Base-by-base conservation (phyloP, 2,329 filamentous ascomycete genomes). In the Phoma herbarum region DNA sequence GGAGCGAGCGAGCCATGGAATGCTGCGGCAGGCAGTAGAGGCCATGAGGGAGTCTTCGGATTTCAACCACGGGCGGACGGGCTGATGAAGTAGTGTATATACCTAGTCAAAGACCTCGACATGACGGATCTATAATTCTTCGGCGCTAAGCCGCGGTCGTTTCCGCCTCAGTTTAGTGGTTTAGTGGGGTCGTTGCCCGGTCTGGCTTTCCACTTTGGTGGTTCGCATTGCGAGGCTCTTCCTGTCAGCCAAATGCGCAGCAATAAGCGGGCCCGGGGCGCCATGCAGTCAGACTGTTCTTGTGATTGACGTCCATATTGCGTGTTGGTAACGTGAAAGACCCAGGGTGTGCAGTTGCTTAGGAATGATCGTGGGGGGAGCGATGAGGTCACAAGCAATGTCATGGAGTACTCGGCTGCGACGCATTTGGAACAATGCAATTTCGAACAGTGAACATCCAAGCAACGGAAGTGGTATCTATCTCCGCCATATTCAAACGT, bases 1-100 rank as follows among this genome's bases (percentile, higher is more conserved):
- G 75, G 59, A 76, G 65, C 59, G 64, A 63, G 52, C 61, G 63
- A 68, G 77, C 76, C 77, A 78, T 78, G 71, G 71, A 75, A 67
- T 69, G 62, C 66, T 68, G 58, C 57, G 56, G 48, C 61, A 60
- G 62, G 41, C 60, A 57, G 55, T 54, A 67, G 65, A 58, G 67
- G 72, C 74, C 73, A 77, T 76, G 68, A 62, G 66, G 67, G 62
- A 65, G 44, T 42, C 48, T 49, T 58, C 51, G 47, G 54, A 35
- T 54, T 41, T 46, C 45, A 44, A 56, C 18, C 39, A 48, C 54
- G 52, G 60, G 60, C 50, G 59, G 62, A 50, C 52, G 63, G 59
- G 60, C 51, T 48, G 56, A 41, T 46, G 44, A 45, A 57, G 35
- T 52, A 58, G 65, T 68, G 65, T 67, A 72, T 68, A 65, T 57